Percentiles rank a stretch among this genome's conserved stretches.
Evolutionary conservation across 1,139 yeast genomes (phyloP).

Genomic region (Yamadazyma conglobata): DNA sequence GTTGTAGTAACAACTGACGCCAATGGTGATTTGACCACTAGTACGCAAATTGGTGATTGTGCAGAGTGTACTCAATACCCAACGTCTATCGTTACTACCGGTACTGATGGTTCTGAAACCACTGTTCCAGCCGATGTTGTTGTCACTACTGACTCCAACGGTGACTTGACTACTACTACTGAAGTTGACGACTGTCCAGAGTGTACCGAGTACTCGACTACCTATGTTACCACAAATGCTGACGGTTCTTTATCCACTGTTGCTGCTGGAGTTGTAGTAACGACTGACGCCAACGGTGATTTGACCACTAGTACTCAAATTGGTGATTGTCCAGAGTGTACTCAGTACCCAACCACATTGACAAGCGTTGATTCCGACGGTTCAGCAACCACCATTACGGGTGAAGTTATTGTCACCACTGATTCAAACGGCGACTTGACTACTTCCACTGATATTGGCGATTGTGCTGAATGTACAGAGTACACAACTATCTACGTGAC

Average conservation of each 20-base stretch:
- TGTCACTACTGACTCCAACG: conserved; percentile 12
- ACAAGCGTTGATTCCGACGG: conserved; percentile 12
- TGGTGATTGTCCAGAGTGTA: conserved; percentile 5
- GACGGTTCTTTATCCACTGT: conserved; percentile 8
- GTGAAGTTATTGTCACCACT: conserved; percentile 11
- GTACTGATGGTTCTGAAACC: conserved; percentile 5
- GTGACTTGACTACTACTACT: conserved; percentile 10
- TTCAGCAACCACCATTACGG: conserved; percentile 8
- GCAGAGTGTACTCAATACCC: conserved; percentile 12
- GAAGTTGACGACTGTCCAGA: conserved; percentile 7
- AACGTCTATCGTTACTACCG: conserved; percentile 14
- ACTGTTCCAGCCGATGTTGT: conserved; percentile 10
- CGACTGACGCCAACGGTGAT: conserved; percentile 10
- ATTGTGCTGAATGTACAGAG: conserved; percentile 8
- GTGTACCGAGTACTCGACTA: conserved; percentile 12
- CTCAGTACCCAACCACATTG: conserved; percentile 4
- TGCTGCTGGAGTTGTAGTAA: conserved; percentile 8
- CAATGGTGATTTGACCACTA: conserved; percentile 12
- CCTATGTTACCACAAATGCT: conserved; percentile 9
- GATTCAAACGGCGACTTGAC: conserved; percentile 12
- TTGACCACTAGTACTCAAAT: conserved; percentile 7
- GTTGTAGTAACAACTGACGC: conserved; percentile 10
- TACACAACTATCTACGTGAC: conserved; percentile 14
- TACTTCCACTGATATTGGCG: conserved; percentile 9
- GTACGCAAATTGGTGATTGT: conserved; percentile 8